These are phyloP conservation scores for Cytospora schulzeri DNA, from an alignment of 2,329 filamentous ascomycete genomes.

Conservation along the genomic window DNA sequence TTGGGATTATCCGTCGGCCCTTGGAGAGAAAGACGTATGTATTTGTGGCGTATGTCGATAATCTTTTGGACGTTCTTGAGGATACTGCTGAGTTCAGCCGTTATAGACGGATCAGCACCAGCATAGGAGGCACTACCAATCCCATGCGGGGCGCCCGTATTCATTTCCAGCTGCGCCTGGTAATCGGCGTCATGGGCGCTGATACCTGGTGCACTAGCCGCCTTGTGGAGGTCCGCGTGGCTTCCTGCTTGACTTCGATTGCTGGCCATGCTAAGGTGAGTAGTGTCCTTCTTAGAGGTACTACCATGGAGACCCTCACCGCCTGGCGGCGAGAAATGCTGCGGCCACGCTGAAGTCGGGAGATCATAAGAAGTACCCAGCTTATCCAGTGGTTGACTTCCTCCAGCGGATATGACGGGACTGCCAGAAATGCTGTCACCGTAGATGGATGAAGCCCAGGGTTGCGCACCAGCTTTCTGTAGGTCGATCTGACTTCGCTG, in stretches of 20 bases:
- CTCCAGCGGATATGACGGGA: constrained; percentile 41
- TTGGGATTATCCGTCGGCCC: constrained; percentile 83
- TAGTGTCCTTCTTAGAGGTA: constrained; percentile 27
- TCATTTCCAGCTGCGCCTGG: constrained; percentile 27
- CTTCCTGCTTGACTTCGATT: constrained; percentile 27
- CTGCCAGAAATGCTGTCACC: constrained; percentile 48
- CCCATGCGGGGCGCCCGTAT: constrained; percentile 53
- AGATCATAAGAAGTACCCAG: constrained; percentile 19
- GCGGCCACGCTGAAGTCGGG: constrained; percentile 25
- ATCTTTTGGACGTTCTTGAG: constrained; percentile 89
- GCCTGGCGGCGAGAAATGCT: constrained; percentile 16
- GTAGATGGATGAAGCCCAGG: constrained; percentile 41
- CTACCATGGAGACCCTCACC: constrained; percentile 24
- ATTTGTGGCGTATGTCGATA: constrained; percentile 85
- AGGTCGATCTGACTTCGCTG: constrained; percentile 77
- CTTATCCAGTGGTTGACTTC: constrained; percentile 19
- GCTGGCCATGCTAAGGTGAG: constrained; percentile 23
- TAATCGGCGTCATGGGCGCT: constrained; percentile 32
- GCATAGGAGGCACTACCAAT: constrained; percentile 68
- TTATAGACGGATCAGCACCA: constrained; percentile 76
- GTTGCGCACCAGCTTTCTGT: constrained; percentile 40
- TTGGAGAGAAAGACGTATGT: constrained; percentile 84
- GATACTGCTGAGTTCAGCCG: constrained; percentile 80
- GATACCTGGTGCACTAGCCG: constrained; percentile 20
- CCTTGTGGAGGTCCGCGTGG: constrained; percentile 17